phyloP scores from a whole-genome alignment of 148 eudicot genomes.

The Persicaria maculosa region DNA sequence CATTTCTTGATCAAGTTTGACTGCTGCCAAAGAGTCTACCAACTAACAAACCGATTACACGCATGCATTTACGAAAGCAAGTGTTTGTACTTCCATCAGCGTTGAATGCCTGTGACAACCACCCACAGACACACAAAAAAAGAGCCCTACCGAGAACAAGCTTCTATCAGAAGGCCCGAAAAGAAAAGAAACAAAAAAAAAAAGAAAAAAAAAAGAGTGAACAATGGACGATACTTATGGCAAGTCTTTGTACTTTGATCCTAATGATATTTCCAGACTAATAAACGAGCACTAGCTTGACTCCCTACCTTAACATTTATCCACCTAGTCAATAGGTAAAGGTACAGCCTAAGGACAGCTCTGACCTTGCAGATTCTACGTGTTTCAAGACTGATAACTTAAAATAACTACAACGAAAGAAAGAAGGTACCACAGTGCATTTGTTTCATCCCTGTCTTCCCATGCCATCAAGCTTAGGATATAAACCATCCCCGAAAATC shows the following conservation, averaged over 20 bases:
- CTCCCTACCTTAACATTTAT: slow-evolving; percentile 6
- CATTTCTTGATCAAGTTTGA: no score
- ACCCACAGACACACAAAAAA: neutral
- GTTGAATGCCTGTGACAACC: neutral
- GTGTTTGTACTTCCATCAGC: neutral
- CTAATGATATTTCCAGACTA: slow-evolving; percentile 7
- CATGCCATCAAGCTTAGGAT: neutral
- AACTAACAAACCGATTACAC: neutral
- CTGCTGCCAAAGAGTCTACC: neutral
- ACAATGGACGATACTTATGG: neutral
- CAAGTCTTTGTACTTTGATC: slow-evolving; percentile 12
- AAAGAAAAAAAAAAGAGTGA: neutral
- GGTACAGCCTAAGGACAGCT: neutral
- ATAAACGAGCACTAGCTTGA: slow-evolving; percentile 8
- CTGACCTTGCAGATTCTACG: neutral
- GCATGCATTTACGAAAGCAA: neutral
- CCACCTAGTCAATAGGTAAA: slow-evolving; percentile 12
- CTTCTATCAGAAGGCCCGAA: neutral
- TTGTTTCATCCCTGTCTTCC: slow-evolving; percentile 1
- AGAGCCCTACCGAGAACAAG: neutral
- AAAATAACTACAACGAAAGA: neutral
- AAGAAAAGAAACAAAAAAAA: neutral
- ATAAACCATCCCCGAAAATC: neutral
- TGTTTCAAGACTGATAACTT: neutral
- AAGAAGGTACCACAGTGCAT: neutral